A percentile compares a stretch with the other conserved stretches of the same genome.
These are phyloP conservation scores for Metarhizium rileyi DNA, from an alignment of 2,329 filamentous ascomycete species.

Conservation along the genomic window DNA sequence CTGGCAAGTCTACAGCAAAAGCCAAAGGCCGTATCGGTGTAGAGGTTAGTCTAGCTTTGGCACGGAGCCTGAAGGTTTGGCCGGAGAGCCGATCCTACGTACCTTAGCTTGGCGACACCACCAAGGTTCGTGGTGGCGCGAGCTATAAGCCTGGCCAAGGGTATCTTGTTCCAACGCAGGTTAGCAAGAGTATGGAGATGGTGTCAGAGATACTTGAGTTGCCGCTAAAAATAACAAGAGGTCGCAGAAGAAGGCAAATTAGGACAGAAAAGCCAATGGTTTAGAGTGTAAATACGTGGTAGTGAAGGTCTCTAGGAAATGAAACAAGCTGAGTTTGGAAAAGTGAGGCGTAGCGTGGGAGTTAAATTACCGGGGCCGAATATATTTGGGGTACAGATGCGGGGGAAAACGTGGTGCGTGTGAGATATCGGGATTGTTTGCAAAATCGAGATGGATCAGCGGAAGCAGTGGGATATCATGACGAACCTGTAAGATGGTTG, in stretches of 20 bases:
- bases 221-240: background rate
- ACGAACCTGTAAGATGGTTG: conserved; percentile 49
- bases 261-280: background rate
- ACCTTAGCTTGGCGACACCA: conserved; percentile 18
- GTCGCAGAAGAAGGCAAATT: no score
- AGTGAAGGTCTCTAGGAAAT: background rate
- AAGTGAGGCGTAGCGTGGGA: background rate
- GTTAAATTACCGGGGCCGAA: background rate
- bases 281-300: background rate
- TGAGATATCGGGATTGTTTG: background rate
- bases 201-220: background rate
- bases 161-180: conserved; percentile 14
- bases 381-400: background rate
- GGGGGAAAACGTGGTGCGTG: background rate
- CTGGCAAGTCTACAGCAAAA: conserved; percentile 36
- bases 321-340: background rate
- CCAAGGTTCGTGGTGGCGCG: conserved; percentile 15
- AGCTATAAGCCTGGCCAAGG: conserved; percentile 19
- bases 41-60: background rate
- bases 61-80: background rate
- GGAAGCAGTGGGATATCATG: background rate
- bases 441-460: background rate
- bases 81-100: conserved; percentile 3
- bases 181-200: conserved; percentile 7
- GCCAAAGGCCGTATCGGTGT: background rate